These are phyloP conservation scores for Cyclaneusma minus DNA, from an alignment of 2,329 filamentous ascomycete genomes.

Conservation along the genomic window DNA sequence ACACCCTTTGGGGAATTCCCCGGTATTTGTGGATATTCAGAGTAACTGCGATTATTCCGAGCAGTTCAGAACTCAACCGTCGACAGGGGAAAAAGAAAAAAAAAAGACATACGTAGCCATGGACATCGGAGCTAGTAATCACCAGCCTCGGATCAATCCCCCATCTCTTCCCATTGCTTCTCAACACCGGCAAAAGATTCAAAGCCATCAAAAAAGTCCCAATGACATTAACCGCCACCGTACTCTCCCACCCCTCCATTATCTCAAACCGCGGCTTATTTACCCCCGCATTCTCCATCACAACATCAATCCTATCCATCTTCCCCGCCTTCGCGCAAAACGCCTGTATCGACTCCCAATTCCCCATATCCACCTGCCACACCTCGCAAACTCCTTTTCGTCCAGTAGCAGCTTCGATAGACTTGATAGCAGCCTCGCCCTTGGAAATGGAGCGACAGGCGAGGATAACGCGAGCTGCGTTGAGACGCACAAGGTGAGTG, in stretches of 20 bases:
- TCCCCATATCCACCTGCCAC: constrained; percentile 9
- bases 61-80: not conserved
- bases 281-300: constrained; percentile 9
- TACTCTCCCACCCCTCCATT: constrained; percentile 6
- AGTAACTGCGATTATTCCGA: no score
- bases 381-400: constrained; percentile 4
- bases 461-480: constrained; percentile 21
- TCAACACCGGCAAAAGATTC: constrained; percentile 26
- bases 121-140: constrained; percentile 25
- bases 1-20: no score
- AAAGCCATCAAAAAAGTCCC: constrained; percentile 28
- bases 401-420: constrained; percentile 13
- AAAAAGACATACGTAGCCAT: constrained; percentile 13
- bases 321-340: constrained; percentile 3
- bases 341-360: constrained; percentile 7
- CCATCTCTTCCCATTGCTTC: constrained; percentile 15
- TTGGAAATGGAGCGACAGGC: constrained; percentile 22
- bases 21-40: no score
- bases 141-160: constrained; percentile 20
- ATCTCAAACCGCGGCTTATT: constrained; percentile 3
- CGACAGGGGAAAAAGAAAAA: not conserved
- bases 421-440: constrained; percentile 24
- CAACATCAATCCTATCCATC: constrained; percentile 6
- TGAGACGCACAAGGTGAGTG: constrained; percentile 19
- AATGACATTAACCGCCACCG: constrained; percentile 23